phyloP scores from a whole-genome alignment of 148 eudicot genomes.

The Fagopyrum homotropicum region DNA sequence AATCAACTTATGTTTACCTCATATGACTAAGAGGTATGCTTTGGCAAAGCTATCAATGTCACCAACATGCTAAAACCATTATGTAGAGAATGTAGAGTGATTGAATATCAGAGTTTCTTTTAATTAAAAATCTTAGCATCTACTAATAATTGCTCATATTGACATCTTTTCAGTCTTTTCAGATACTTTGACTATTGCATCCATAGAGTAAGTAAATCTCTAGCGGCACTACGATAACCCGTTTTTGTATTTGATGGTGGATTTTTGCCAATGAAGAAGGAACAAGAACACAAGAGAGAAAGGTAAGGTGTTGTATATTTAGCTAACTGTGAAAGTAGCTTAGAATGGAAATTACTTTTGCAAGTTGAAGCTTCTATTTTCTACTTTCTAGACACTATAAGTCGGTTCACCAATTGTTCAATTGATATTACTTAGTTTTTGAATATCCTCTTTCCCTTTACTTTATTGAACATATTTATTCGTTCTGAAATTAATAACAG shows the following conservation, averaged over 20 bases:
- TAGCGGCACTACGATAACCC: slow-evolving; percentile 84
- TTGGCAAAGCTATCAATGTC: too few relatives aligned
- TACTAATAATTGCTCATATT: background rate
- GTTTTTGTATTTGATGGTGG: slow-evolving; percentile 96
- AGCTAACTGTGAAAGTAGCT: background rate
- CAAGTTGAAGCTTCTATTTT: background rate
- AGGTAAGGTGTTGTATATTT: slow-evolving; percentile 32
- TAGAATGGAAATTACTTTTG: background rate
- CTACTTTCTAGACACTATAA: background rate
- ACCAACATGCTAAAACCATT: too few relatives aligned
- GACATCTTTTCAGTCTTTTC: slow-evolving; percentile 7
- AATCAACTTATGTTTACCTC: too few relatives aligned
- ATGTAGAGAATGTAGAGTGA: too few relatives aligned
- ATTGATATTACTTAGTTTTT: too few relatives aligned
- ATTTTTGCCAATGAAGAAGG: slow-evolving; percentile 80
- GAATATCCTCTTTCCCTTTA: too few relatives aligned
- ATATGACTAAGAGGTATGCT: too few relatives aligned
- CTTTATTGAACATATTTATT: background rate
- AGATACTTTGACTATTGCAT: slow-evolving; percentile 95
- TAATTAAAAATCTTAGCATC: background rate
- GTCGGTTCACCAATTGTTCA: too few relatives aligned
- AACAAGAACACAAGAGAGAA: slow-evolving; percentile 88
- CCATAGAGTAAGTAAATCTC: slow-evolving; percentile 78
- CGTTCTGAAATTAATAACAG: background rate
- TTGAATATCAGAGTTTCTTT: too few relatives aligned